Evolutionary conservation across 257 asterid genomes (phyloP).

Genomic region (Solanum paucissectum): DNA sequence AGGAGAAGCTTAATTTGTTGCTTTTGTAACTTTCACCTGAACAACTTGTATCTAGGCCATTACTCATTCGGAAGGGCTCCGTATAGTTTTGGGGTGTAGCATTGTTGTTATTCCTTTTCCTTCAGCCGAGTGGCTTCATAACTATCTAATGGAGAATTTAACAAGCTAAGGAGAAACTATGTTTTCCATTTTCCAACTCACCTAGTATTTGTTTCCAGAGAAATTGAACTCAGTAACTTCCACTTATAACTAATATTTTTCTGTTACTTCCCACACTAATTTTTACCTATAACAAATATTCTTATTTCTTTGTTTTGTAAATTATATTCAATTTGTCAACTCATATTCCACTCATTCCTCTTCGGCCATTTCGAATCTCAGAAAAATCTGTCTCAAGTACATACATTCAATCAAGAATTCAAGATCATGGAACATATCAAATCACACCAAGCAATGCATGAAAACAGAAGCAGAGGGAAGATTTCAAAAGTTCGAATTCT

Average conservation of each 20-base stretch:
- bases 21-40: background rate
- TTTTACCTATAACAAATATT: background rate
- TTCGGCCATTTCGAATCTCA: background rate
- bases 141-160: background rate
- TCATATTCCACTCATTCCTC: background rate
- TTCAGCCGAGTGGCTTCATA: background rate
- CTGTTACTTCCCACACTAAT: background rate
- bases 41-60: background rate
- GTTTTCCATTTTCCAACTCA: background rate
- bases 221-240: background rate
- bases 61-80: background rate
- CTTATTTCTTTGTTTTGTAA: background rate
- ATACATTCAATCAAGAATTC: background rate
- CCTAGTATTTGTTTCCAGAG: background rate
- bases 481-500: background rate
- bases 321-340: background rate
- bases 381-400: background rate
- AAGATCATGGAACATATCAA: background rate
- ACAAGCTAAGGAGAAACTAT: background rate
- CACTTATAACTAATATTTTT: background rate
- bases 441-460: background rate
- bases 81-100: background rate
- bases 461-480: background rate
- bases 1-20: background rate
- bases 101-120: background rate